A percentile compares a stretch with the other conserved stretches of the same genome.
These are phyloP conservation scores for Hypoxylon sp. DNA, from an alignment of 2,329 filamentous ascomycete genomes.

Conservation along the genomic window DNA sequence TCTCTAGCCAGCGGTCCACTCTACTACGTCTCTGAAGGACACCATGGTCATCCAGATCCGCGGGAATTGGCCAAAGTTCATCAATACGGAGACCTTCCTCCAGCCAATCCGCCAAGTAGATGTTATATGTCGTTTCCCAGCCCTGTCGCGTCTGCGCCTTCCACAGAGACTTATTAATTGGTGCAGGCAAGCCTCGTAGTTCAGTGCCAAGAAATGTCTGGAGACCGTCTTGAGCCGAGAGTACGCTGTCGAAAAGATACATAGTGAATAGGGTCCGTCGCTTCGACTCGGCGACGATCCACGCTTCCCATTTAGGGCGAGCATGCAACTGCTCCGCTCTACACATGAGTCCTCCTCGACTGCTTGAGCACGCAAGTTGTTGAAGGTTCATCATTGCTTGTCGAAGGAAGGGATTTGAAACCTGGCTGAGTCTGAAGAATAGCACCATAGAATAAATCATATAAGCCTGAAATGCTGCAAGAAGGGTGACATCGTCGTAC, in stretches of 20 bases:
- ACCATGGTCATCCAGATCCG: constrained; percentile 50
- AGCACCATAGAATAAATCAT: constrained; percentile 65
- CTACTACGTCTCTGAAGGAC: constrained; percentile 53
- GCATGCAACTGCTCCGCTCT: constrained; percentile 55
- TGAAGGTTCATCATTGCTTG: constrained; percentile 64
- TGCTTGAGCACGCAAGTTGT: constrained; percentile 60
- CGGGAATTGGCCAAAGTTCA: constrained; percentile 63
- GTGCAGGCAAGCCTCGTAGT: constrained; percentile 59
- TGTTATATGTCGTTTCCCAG: constrained; percentile 62
- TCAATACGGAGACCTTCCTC: constrained; percentile 60
- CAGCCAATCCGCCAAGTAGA: constrained; percentile 58
- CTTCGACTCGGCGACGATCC: constrained; percentile 67
- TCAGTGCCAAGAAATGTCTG: constrained; percentile 65
- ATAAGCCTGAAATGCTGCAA: constrained; percentile 66
- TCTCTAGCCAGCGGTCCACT: constrained; percentile 64
- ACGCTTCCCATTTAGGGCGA: constrained; percentile 65
- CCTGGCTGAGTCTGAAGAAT: constrained; percentile 56
- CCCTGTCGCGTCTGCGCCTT: constrained; percentile 51
- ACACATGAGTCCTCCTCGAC: constrained; percentile 60
- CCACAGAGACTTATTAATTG: constrained; percentile 61
- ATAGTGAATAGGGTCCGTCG: constrained; percentile 64
- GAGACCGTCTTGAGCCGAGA: constrained; percentile 58
- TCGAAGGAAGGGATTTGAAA: constrained; percentile 53
- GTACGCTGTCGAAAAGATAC: constrained; percentile 66
- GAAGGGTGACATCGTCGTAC: constrained; percentile 52